Base-by-base conservation (phyloP, 352 stramenopile genomes). In the Pythium oligandrum region DNA sequence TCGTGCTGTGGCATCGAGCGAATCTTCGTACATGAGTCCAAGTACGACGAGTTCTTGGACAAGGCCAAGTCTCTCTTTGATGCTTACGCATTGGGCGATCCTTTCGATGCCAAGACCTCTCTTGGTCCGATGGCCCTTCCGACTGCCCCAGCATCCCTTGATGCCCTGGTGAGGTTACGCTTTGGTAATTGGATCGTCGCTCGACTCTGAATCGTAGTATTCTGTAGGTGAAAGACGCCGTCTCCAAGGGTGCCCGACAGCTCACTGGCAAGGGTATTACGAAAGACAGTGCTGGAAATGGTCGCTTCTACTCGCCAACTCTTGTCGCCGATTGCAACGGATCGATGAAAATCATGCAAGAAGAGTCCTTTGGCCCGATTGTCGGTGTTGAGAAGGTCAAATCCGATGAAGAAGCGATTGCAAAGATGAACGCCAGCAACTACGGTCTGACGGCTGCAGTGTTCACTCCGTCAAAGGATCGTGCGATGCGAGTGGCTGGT, bases 281-380 rank as follows among this genome's bases (percentile, higher is more conserved):
- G 46, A 63, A 58, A 1, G 76, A 88, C 44, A 58, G 64, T 17
- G 59, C 59, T 59, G 74, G 75, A 43, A 78, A 80, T 33, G 78
- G 78, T 11, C 81, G 82, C 45, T 90, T 93, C 56, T 95, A 83
- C 61, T 76, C 74, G 45, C 85, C 85, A 32, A 93, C 83, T 11
- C 63, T 93, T 6, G 68, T 95, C 34, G 77, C 61, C 11, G 68
- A 83, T 56, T 87, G 73, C 61, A 71, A 81, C 50, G 68, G 70
- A 39, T 75, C 70, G 44, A 92, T 92, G 82, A 47, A 70, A 49
- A 83, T 92, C 66, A 91, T 93, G 78, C 62, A 62, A 37, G 78
- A 93, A 42, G 85, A 95, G 57, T 90, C 78, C 3, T 93, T 95
- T 57, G 85, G 85, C 10, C 85, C 85, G 33, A 88, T 95, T 44